These are phyloP conservation scores for Reutealis trisperma DNA, from an alignment of 345 rosid species.

Conservation along the genomic window DNA sequence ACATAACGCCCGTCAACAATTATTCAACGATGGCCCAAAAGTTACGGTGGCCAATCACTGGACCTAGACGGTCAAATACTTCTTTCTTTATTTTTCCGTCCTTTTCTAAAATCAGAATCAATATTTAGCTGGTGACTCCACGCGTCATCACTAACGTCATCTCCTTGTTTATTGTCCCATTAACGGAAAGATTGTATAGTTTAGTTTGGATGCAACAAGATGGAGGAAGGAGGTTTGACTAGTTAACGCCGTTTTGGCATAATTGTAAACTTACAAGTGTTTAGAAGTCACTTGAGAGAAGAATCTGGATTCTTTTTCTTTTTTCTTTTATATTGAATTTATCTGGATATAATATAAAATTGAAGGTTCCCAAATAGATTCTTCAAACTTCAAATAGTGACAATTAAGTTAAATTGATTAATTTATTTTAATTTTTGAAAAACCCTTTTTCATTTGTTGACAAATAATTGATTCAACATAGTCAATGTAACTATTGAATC, in stretches of 20 bases:
- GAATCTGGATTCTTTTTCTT: no score
- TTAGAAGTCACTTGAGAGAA: no score
- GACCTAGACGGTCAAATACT: not conserved
- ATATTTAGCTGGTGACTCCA: not conserved
- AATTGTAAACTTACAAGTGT: not conserved
- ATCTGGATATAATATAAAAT: no score
- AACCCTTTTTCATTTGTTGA: no score
- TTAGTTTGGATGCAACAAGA: not conserved
- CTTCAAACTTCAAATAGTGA: no score
- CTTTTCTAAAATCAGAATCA: not conserved
- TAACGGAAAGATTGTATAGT: not conserved
- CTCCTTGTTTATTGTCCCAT: not conserved
- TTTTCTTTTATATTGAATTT: no score
- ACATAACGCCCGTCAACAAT: not conserved
- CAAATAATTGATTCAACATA: no score
- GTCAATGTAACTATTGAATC: no score
- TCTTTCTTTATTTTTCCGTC: not conserved
- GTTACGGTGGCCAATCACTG: not conserved
- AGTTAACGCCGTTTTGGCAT: not conserved
- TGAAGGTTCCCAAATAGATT: no score
- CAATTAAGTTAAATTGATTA: no score
- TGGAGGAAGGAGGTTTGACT: no score
- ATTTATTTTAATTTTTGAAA: no score
- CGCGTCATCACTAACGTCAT: constrained; percentile 15
- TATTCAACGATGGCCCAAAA: not conserved